phyloP scores from a whole-genome alignment of 2,329 filamentous ascomycete genomes.

The Periglandula ipomoeae region DNA sequence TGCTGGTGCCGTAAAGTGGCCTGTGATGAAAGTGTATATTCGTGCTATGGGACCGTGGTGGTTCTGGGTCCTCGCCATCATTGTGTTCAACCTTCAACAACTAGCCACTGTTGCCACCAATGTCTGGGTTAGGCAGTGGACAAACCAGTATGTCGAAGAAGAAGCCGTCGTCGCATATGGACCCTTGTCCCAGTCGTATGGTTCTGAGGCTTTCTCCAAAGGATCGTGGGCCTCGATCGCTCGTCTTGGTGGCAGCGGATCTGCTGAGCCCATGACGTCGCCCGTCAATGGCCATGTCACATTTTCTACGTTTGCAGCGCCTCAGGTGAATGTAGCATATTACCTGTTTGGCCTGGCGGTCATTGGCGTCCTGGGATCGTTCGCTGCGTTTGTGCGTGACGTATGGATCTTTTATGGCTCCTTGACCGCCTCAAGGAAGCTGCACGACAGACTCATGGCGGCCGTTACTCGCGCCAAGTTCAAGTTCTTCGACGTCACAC shows the following conservation, averaged over 20 bases:
- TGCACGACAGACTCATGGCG: constrained; percentile 71
- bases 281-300: constrained; percentile 9
- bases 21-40: constrained; percentile 79
- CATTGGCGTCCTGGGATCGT: constrained; percentile 67
- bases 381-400: constrained; percentile 76
- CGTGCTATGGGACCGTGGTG: constrained; percentile 90
- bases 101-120: constrained; percentile 80
- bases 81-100: constrained; percentile 76
- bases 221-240: constrained; percentile 28
- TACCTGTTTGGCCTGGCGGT: constrained; percentile 77
- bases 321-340: constrained; percentile 70
- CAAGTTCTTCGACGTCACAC: constrained; percentile 95
- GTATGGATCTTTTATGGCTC: constrained; percentile 89
- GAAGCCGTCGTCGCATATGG: constrained; percentile 13
- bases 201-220: constrained; percentile 19
- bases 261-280: constrained; percentile 1
- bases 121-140: constrained; percentile 92
- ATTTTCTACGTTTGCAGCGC: constrained; percentile 17
- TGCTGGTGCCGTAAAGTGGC: constrained; percentile 77
- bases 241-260: constrained; percentile 21
- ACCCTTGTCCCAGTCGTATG: constrained; percentile 15
- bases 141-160: constrained; percentile 67
- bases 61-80: constrained; percentile 74
- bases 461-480: constrained; percentile 84
- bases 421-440: constrained; percentile 72